Conservation (phyloP, 2,329 filamentous ascomycete genomes). For the Colletotrichum viniferum region DNA sequence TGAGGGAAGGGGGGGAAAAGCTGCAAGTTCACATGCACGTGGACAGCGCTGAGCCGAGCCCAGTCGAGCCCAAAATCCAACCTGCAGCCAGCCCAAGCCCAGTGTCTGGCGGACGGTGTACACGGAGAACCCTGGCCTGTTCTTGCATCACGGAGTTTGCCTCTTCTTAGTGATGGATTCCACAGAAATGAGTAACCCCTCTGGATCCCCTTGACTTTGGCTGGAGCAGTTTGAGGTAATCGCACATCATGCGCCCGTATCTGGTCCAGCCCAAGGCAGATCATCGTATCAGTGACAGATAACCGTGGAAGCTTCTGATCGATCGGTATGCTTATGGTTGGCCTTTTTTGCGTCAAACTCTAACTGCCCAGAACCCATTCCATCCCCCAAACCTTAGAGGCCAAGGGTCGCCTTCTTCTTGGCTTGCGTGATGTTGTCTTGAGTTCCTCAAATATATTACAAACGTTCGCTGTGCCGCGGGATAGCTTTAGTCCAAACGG, state of each 20-base stretch:
- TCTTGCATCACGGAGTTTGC: not conserved
- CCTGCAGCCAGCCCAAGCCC: not conserved
- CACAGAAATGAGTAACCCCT: not conserved
- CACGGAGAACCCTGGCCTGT: not conserved
- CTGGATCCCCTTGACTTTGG: not conserved
- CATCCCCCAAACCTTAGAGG: not conserved
- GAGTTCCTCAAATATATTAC: not conserved
- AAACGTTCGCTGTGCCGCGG: not conserved
- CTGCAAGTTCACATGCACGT: not conserved
- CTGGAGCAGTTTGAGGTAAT: not conserved
- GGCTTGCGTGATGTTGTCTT: not conserved
- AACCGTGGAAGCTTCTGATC: not conserved
- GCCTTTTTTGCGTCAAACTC: not conserved
- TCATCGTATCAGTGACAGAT: slow-evolving; percentile 3
- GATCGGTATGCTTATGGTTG: not conserved
- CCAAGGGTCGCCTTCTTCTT: not conserved
- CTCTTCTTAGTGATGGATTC: not conserved
- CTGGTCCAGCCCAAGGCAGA: not conserved
- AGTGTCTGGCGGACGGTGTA: not conserved
- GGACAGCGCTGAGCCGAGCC: not conserved
- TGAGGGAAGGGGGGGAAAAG: not conserved
- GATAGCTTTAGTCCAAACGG: not conserved
- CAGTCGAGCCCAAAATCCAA: not conserved
- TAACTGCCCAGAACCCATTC: not conserved
- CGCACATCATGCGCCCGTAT: not conserved